Percentiles rank a stretch among this genome's conserved stretches.
These are phyloP conservation scores for Spathaspora boniae DNA, from an alignment of 805 yeast genomes.

Conservation along the genomic window DNA sequence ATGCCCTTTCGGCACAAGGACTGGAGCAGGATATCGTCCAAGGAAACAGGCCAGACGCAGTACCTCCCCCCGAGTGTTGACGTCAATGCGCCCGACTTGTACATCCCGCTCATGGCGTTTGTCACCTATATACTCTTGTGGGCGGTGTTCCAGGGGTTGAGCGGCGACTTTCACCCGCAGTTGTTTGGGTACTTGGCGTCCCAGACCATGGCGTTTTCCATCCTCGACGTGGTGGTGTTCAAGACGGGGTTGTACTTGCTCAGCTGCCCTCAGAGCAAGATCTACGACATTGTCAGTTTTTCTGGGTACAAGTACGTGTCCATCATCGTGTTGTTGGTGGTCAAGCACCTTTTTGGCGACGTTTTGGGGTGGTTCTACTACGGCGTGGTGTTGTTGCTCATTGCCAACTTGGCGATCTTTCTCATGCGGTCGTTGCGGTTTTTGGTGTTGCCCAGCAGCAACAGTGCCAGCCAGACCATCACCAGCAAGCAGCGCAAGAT, in stretches of 20 bases:
- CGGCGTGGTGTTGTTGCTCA: constrained; percentile 27
- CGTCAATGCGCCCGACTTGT: constrained; percentile 92
- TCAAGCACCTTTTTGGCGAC: constrained; percentile 43
- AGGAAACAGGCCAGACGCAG: constrained; percentile 17
- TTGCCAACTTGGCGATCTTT: constrained; percentile 52
- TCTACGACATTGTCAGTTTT: constrained; percentile 84
- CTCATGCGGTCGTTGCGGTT: constrained; percentile 68
- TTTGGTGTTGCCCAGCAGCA: constrained; percentile 56
- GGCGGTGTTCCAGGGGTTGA: constrained; percentile 80
- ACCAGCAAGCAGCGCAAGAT: constrained; percentile 68
- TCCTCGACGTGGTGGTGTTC: constrained; percentile 71
- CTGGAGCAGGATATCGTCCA: constrained; percentile 61
- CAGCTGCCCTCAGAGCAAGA: constrained; percentile 53
- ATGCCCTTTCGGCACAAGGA: constrained; percentile 84
- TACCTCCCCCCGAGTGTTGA: constrained; percentile 82
- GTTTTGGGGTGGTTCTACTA: constrained; percentile 33
- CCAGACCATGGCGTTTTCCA: constrained; percentile 76
- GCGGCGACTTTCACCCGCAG: constrained; percentile 91
- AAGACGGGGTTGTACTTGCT: constrained; percentile 81
- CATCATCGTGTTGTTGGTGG: constrained; percentile 52
- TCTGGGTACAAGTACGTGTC: constrained; percentile 95
- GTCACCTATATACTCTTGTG: constrained; percentile 81
- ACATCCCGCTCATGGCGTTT: constrained; percentile 91
- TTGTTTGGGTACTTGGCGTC: constrained; percentile 84
- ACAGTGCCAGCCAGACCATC: constrained; percentile 45